Evolutionary conservation across 148 eudicot species (phyloP).

Genomic region (Polygonum aviculare): DNA sequence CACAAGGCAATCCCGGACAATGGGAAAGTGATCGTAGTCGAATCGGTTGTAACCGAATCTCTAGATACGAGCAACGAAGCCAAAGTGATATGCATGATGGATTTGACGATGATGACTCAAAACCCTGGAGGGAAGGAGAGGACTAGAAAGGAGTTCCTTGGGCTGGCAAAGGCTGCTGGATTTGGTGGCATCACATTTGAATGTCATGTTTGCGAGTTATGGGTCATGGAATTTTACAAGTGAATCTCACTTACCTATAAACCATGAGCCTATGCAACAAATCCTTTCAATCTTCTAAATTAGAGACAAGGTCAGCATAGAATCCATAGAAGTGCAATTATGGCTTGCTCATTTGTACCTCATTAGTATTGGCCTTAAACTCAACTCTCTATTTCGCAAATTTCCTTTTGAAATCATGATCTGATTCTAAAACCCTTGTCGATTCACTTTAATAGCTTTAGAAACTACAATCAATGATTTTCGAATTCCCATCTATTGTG

Average conservation of each 20-base stretch:
- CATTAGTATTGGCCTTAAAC: no score
- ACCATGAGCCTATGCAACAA: no score
- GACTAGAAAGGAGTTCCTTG: neutral
- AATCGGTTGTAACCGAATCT: constrained; percentile 16
- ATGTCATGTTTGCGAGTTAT: neutral
- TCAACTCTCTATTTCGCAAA: no score
- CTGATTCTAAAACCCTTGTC: no score
- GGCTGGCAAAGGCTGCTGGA: neutral
- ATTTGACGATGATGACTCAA: constrained; percentile 10
- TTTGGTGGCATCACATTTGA: neutral
- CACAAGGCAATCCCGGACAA: constrained; percentile 22
- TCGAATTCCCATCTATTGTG: no score
- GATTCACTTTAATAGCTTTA: no score
- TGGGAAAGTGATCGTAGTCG: constrained; percentile 35
- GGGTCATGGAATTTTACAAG: constrained; percentile 7
- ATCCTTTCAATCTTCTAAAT: no score
- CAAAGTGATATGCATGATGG: constrained; percentile 18
- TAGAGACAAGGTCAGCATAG: no score
- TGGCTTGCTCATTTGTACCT: no score
- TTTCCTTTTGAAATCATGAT: no score
- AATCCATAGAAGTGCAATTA: no score
- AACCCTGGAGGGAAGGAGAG: constrained; percentile 13
- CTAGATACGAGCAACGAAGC: constrained; percentile 12
- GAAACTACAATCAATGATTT: no score
- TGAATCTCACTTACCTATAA: neutral